These are phyloP conservation scores for Poronia punctata DNA, from an alignment of 495 filamentous ascomycete species.

Conservation along the genomic window DNA sequence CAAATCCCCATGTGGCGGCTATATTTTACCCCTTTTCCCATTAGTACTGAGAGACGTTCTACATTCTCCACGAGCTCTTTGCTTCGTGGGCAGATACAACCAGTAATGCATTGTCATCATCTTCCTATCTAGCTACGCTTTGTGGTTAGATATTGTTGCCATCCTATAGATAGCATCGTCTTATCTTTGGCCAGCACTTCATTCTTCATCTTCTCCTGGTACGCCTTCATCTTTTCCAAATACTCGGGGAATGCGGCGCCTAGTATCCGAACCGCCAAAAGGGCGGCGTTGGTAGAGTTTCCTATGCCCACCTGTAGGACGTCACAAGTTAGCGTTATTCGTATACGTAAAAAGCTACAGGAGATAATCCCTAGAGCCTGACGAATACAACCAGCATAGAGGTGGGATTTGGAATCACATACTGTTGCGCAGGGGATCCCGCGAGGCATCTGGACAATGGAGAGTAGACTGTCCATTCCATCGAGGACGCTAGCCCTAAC, in stretches of 20 bases:
- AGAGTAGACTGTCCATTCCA: slow-evolving; percentile 81
- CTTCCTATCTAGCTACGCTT: background rate
- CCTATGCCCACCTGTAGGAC: slow-evolving; percentile 76
- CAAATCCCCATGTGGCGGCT: too few relatives aligned
- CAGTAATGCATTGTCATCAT: too few relatives aligned
- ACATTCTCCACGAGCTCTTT: too few relatives aligned
- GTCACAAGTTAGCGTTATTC: background rate
- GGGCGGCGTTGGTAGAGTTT: slow-evolving; percentile 86
- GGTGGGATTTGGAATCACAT: background rate
- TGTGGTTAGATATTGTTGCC: slow-evolving; percentile 56
- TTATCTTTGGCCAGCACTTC: slow-evolving; percentile 59
- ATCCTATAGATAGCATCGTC: slow-evolving; percentile 60
- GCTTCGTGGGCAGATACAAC: too few relatives aligned
- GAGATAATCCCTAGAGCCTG: background rate
- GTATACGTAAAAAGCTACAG: background rate
- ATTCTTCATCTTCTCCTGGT: slow-evolving; percentile 56
- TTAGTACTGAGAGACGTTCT: too few relatives aligned
- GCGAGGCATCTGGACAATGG: slow-evolving; percentile 87
- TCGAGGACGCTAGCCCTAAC: slow-evolving; percentile 81
- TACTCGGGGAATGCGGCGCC: slow-evolving; percentile 56
- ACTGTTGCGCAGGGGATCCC: slow-evolving; percentile 37
- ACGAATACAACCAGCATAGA: too few relatives aligned
- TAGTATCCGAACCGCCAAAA: slow-evolving; percentile 80
- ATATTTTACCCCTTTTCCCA: too few relatives aligned
- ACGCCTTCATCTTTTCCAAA: slow-evolving; percentile 56